phyloP scores from a whole-genome alignment of 495 filamentous ascomycete genomes.

The Monascus purpureus region DNA sequence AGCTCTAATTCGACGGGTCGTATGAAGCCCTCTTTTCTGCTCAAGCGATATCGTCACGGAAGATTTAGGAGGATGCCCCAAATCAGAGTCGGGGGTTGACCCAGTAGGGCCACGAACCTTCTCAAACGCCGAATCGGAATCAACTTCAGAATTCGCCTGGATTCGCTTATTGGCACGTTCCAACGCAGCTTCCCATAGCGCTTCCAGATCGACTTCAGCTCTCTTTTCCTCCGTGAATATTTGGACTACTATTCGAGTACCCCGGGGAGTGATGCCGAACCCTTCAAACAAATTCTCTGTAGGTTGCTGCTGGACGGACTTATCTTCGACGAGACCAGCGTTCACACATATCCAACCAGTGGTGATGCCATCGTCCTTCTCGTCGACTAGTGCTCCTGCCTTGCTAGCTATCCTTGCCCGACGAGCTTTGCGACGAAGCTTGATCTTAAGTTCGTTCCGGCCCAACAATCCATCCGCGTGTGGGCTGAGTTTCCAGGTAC shows the following conservation, averaged over 20 bases:
- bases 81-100: constrained; percentile 11
- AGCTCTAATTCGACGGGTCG: background rate
- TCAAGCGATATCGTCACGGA: constrained; percentile 4
- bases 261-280: constrained; percentile 48
- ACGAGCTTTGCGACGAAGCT: constrained; percentile 63
- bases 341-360: constrained; percentile 97
- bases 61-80: constrained; percentile 4
- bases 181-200: constrained; percentile 52
- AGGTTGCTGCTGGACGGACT: constrained; percentile 16
- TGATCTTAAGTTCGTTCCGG: constrained; percentile 80
- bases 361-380: constrained; percentile 66
- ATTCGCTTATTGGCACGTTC: constrained; percentile 25
- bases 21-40: constrained; percentile 8
- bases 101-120: constrained; percentile 13
- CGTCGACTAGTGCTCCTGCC: constrained; percentile 30
- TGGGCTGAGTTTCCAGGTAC: constrained; percentile 51
- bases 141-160: constrained; percentile 7
- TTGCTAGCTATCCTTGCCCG: constrained; percentile 59
- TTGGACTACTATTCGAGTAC: constrained; percentile 68
- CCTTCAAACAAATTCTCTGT: constrained; percentile 45
- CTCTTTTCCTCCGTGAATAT: constrained; percentile 80
- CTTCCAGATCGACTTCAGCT: constrained; percentile 69
- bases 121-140: constrained; percentile 10
- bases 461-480: constrained; percentile 81
- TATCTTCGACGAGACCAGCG: constrained; percentile 52